These are phyloP conservation scores for Tolypocladium ophioglossoides DNA, from an alignment of 2,329 filamentous ascomycete species.

Conservation along the genomic window DNA sequence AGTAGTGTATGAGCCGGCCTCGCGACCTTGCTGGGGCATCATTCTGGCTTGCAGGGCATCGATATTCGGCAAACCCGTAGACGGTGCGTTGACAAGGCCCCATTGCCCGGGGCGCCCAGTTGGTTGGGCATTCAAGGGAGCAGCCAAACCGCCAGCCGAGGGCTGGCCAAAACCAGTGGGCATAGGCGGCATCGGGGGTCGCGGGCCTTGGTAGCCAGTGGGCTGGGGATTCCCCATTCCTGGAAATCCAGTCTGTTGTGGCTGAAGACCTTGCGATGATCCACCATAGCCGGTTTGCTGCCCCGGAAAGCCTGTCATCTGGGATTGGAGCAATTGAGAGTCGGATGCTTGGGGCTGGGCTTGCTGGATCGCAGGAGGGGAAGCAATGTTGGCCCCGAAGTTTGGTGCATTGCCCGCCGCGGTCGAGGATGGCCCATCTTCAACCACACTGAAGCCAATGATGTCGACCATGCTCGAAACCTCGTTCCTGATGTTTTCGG, in stretches of 20 bases:
- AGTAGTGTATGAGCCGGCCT: conserved; percentile 72
- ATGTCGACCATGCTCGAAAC: conserved; percentile 99
- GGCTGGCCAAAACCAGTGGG: conserved; percentile 45
- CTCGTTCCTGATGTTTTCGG: conserved; percentile 86
- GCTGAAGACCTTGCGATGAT: conserved; percentile 49
- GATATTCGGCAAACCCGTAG: conserved; percentile 84
- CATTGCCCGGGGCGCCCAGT: conserved; percentile 90
- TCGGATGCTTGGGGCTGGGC: conserved; percentile 68
- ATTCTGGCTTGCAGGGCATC: conserved; percentile 85
- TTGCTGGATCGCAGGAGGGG: conserved; percentile 50
- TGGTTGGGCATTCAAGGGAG: conserved; percentile 78
- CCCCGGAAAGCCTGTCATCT: conserved; percentile 59
- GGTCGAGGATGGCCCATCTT: conserved; percentile 49
- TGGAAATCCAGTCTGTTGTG: conserved; percentile 61
- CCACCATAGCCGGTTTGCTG: conserved; percentile 47
- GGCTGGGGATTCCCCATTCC: conserved; percentile 58
- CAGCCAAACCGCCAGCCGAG: conserved; percentile 49
- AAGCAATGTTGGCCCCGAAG: conserved; percentile 45
- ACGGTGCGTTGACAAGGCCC: conserved; percentile 94
- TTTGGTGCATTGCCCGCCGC: conserved; percentile 56
- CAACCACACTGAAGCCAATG: conserved; percentile 85
- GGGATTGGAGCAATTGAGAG: conserved; percentile 50
- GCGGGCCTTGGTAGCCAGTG: conserved; percentile 71
- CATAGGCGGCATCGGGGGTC: conserved; percentile 83
- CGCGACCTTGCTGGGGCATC: conserved; percentile 93